phyloP scores from a whole-genome alignment of 108 stramenopile species.

The Cylindrotheca fusiformis region DNA sequence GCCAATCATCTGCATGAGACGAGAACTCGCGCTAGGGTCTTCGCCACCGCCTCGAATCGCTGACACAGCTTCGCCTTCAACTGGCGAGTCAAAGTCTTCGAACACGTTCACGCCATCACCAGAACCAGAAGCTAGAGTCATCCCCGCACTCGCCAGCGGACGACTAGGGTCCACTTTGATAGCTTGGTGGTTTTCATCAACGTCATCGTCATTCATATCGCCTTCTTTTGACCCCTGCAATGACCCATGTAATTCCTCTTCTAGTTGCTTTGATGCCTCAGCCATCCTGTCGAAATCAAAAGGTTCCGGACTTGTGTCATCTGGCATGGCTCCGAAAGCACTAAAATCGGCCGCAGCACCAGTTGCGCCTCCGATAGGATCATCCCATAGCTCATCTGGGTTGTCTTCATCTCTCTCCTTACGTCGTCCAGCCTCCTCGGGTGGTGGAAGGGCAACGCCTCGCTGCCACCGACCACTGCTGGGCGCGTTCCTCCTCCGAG shows the following conservation, averaged over 20 bases:
- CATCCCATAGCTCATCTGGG: constrained; percentile 87
- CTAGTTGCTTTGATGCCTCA: constrained; percentile 62
- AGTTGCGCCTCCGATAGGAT: constrained; percentile 51
- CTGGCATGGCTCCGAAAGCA: constrained; percentile 74
- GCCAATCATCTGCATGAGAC: constrained; percentile 90
- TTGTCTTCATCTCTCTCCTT: constrained; percentile 51
- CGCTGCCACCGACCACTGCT: constrained; percentile 68
- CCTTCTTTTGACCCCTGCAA: constrained; percentile 1
- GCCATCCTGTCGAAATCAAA: constrained; percentile 85
- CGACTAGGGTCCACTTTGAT: constrained; percentile 58
- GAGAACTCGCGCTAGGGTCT: constrained; percentile 63
- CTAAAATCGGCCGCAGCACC: constrained; percentile 80
- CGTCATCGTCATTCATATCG: constrained; percentile 9
- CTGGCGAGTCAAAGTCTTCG: constrained; percentile 77
- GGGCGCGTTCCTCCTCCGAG: constrained; percentile 20
- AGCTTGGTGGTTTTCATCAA: constrained; percentile 6
- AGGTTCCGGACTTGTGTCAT: constrained; percentile 28
- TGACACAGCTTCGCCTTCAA: constrained; percentile 2
- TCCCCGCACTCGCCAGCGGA: constrained; percentile 77
- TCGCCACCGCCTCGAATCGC: constrained; percentile 55
- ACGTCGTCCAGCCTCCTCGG: constrained; percentile 27
- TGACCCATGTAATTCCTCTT: constrained; percentile 67
- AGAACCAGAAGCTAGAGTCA: constrained; percentile 74
- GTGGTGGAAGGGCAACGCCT: constrained; percentile 70
- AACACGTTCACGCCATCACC: constrained; percentile 86